A percentile compares a stretch with the other conserved stretches of the same genome.
Evolutionary conservation across 1,284 basidiomycete genomes (phyloP).

Genomic region (Laetiporus sulphureus): DNA sequence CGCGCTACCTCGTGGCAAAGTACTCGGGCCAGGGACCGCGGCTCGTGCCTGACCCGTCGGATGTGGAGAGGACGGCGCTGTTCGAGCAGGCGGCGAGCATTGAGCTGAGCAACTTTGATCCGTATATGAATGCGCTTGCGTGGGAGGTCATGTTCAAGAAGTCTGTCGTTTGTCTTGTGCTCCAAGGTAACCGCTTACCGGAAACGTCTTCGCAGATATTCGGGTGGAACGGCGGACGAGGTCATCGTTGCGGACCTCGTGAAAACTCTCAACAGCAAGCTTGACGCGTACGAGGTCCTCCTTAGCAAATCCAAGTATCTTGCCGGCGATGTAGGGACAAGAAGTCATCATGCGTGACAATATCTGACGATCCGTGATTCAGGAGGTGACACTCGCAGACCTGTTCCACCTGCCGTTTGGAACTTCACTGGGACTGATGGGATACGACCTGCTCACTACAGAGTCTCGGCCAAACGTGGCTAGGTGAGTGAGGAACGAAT

Average conservation of each 20-base stretch:
- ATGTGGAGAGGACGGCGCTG: conserved; percentile 29
- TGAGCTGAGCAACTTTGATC: conserved; percentile 46
- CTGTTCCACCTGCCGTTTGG: conserved; percentile 46
- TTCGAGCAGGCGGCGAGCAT: conserved; percentile 52
- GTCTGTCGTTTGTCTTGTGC: conserved; percentile 2
- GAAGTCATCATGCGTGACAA: not conserved
- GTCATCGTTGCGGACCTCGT: conserved; percentile 8
- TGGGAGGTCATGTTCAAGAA: conserved; percentile 38
- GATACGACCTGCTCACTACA: conserved; percentile 13
- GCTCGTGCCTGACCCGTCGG: conserved; percentile 19
- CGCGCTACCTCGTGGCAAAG: conserved; percentile 41
- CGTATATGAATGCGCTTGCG: conserved; percentile 30
- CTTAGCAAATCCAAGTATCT: conserved; percentile 38
- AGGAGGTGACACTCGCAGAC: conserved; percentile 42
- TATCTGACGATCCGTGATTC: not conserved
- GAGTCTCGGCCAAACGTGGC: conserved; percentile 22
- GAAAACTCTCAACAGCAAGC: conserved; percentile 26
- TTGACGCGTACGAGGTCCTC: conserved; percentile 40
- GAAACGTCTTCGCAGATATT: too few species aligned
- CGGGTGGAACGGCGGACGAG: conserved; percentile 10
- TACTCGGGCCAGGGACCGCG: conserved; percentile 28
- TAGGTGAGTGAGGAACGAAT: conserved; percentile 10
- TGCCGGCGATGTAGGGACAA: conserved; percentile 37
- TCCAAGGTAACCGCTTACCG: not conserved
- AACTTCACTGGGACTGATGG: conserved; percentile 10